phyloP scores from a whole-genome alignment of 148 eudicot genomes.

The Rhododendron ovatum region DNA sequence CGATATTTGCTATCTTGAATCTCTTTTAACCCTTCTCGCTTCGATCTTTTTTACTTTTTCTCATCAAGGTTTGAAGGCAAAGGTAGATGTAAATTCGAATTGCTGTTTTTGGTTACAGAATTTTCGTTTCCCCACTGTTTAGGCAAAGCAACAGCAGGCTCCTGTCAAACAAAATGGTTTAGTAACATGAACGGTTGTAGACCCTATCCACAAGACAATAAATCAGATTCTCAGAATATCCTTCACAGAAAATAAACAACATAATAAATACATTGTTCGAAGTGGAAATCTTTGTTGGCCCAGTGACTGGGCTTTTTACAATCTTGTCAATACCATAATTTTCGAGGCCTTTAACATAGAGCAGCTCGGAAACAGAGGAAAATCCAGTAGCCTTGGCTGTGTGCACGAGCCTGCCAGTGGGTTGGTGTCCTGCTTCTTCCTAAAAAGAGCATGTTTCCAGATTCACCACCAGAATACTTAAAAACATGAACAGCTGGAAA shows the following conservation, averaged over 20 bases:
- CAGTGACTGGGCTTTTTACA: constrained; percentile 17
- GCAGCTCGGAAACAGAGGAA: constrained; percentile 79
- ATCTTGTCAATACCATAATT: constrained; percentile 20
- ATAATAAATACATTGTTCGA: constrained; percentile 17
- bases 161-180: not conserved
- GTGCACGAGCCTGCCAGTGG: constrained; percentile 70
- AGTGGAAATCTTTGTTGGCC: constrained; percentile 23
- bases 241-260: not conserved
- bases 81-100: constrained; percentile 4
- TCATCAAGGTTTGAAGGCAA: constrained; percentile 13
- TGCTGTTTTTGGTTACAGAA: constrained; percentile 22
- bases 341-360: constrained; percentile 44
- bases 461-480: constrained; percentile 4
- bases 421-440: constrained; percentile 83
- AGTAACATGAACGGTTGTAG: not conserved
- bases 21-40: constrained; percentile 21
- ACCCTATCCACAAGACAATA: not conserved
- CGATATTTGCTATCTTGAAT: constrained; percentile 16
- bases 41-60: constrained; percentile 38
- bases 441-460: constrained; percentile 14
- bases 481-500: not conserved
- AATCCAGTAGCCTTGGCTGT: constrained; percentile 80
- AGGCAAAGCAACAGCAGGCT: constrained; percentile 27
- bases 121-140: constrained; percentile 56
- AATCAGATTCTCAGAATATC: not conserved